Percentiles rank a stretch among this genome's conserved stretches.
phyloP scores from a whole-genome alignment of 148 eudicot genomes.

The Polygonum aviculare region DNA sequence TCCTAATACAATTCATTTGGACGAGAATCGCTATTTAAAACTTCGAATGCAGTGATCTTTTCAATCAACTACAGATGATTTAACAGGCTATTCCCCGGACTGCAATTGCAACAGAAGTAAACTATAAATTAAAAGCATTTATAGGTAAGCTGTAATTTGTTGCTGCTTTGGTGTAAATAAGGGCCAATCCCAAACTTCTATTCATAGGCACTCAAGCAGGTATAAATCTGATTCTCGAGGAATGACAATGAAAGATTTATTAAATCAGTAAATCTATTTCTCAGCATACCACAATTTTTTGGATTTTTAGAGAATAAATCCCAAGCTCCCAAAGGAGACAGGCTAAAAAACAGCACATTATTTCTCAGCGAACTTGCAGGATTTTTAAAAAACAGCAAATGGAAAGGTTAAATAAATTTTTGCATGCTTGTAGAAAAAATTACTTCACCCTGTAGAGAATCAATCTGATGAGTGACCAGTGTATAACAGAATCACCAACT shows the following conservation, averaged over 20 bases:
- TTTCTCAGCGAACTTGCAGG: background rate
- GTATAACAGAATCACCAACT: background rate
- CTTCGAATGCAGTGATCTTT: background rate
- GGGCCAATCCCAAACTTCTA: background rate
- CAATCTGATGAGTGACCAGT: background rate
- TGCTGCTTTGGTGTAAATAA: background rate
- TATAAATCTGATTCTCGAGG: background rate
- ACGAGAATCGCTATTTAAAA: too few relatives aligned
- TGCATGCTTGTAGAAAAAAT: background rate
- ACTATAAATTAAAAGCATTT: background rate
- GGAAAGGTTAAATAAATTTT: background rate
- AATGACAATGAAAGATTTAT: background rate
- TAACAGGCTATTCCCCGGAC: background rate
- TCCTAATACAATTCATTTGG: background rate
- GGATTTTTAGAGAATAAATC: background rate
- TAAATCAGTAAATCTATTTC: background rate
- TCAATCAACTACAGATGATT: background rate
- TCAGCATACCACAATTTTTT: background rate
- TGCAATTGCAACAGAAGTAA: background rate
- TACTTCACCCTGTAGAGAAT: background rate
- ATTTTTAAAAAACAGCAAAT: background rate
- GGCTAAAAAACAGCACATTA: background rate
- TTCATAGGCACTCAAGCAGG: background rate
- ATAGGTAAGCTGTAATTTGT: background rate
- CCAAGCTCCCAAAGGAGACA: background rate